phyloP scores from a whole-genome alignment of 2,329 filamentous ascomycete species.

The Neonectria punicea region DNA sequence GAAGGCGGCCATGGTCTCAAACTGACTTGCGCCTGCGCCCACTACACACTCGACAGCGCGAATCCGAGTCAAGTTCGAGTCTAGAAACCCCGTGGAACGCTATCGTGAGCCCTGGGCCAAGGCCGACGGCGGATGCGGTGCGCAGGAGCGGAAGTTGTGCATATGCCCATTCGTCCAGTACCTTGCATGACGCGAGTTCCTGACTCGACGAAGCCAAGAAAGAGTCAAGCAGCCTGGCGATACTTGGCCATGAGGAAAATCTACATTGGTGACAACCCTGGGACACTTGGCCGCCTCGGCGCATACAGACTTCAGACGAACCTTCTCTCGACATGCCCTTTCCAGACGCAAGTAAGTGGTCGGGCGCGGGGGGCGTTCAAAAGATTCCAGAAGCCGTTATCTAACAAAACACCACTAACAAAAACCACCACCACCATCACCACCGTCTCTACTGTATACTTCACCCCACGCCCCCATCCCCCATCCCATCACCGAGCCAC shows the following conservation, averaged over 20 bases:
- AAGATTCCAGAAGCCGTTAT: slow-evolving; percentile 21
- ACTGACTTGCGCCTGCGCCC: background rate
- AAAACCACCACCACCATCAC: slow-evolving; percentile 2
- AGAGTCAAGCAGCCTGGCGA: too few species aligned
- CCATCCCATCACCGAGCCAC: slow-evolving; percentile 25
- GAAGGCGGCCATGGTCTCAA: slow-evolving; percentile 5
- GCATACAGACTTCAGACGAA: slow-evolving; percentile 1
- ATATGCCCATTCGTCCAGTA: slow-evolving; percentile 19
- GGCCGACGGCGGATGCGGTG: background rate
- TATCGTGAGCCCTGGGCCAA: background rate
- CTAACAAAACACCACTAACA: background rate
- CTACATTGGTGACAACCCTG: slow-evolving; percentile 5
- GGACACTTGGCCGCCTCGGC: slow-evolving; percentile 1
- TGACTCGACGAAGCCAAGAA: slow-evolving; percentile 17
- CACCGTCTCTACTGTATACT: slow-evolving; percentile 18
- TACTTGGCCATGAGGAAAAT: background rate
- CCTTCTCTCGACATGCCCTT: slow-evolving; percentile 4
- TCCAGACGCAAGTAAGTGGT: slow-evolving; percentile 1
- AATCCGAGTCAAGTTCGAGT: background rate
- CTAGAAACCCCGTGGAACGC: slow-evolving; percentile 19
- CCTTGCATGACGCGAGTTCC: slow-evolving; percentile 34
- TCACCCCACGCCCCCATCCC: slow-evolving; percentile 26
- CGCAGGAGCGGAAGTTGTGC: background rate
- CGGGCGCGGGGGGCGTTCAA: slow-evolving; percentile 1
- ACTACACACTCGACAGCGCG: background rate